Percentiles rank a stretch among this genome's conserved stretches.
phyloP scores from a whole-genome alignment of 176 grass and related monocot species.

The Raddia distichophylla region DNA sequence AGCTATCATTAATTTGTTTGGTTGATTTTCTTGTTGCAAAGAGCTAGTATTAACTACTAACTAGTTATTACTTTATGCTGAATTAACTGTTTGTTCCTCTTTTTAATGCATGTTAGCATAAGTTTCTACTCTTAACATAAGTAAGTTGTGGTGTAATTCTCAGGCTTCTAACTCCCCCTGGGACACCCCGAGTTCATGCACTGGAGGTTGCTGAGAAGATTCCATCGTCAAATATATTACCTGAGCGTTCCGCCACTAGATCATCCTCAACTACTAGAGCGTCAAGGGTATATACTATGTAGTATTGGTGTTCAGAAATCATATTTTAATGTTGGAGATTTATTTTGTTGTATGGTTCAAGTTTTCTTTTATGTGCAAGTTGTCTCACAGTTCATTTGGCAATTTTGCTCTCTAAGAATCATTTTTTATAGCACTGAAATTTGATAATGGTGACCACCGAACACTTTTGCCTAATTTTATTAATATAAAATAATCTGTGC shows the following conservation, averaged over 20 bases:
- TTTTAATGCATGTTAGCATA: not conserved
- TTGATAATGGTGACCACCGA: not conserved
- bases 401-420: not conserved
- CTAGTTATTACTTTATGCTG: not conserved
- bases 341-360: not conserved
- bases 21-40: not conserved
- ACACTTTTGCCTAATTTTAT: not conserved
- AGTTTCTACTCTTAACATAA: constrained; percentile 8
- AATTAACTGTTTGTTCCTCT: constrained; percentile 9
- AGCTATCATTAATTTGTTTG: not conserved
- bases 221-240: constrained; percentile 53
- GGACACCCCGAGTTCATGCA: constrained; percentile 71
- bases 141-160: not conserved
- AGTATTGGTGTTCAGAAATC: not conserved
- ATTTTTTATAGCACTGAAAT: not conserved
- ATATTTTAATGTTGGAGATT: not conserved
- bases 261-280: constrained; percentile 81
- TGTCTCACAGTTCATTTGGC: constrained; percentile 2
- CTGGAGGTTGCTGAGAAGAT: constrained; percentile 63
- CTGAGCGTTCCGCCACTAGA: constrained; percentile 63
- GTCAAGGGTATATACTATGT: constrained; percentile 66
- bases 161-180: constrained; percentile 97
- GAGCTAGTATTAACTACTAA: not conserved
- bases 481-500: not conserved
- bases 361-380: not conserved